phyloP scores from a whole-genome alignment of 2,329 filamentous ascomycete species.

The Penicillium nordicum region DNA sequence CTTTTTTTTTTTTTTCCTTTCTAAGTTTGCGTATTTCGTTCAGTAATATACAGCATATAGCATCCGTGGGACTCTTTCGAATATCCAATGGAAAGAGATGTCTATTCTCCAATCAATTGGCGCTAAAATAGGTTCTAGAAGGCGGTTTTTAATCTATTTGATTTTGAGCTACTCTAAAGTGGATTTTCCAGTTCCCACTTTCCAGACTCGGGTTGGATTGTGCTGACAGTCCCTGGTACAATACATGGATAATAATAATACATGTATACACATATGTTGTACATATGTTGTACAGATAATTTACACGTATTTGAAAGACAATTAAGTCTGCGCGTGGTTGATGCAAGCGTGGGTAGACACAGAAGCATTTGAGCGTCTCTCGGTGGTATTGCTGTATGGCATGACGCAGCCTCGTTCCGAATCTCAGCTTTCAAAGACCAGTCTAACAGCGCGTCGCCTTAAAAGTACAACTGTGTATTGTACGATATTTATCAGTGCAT shows the following conservation, averaged over 20 bases:
- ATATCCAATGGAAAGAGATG: background rate
- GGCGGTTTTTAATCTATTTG: conserved; percentile 13
- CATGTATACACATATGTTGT: no score
- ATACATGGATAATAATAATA: background rate
- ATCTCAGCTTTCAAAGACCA: background rate
- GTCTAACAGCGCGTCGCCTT: background rate
- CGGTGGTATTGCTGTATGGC: background rate
- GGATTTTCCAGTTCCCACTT: conserved; percentile 4
- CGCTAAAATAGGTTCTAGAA: conserved; percentile 23
- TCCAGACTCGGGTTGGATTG: conserved; percentile 10
- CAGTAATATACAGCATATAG: conserved; percentile 4
- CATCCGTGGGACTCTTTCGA: background rate
- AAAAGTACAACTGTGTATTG: background rate
- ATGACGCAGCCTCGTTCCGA: background rate
- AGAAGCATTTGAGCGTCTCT: background rate
- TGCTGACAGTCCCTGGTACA: conserved; percentile 8
- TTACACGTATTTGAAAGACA: background rate
- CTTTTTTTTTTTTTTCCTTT: background rate
- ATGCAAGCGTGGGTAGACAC: conserved; percentile 1
- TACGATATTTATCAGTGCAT: background rate
- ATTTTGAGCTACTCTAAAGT: conserved; percentile 4
- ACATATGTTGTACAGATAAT: background rate
- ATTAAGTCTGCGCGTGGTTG: background rate
- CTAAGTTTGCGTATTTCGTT: background rate
- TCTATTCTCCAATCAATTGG: conserved; percentile 1